phyloP scores from a whole-genome alignment of 495 filamentous ascomycete genomes.

The Choiromyces venosus region DNA sequence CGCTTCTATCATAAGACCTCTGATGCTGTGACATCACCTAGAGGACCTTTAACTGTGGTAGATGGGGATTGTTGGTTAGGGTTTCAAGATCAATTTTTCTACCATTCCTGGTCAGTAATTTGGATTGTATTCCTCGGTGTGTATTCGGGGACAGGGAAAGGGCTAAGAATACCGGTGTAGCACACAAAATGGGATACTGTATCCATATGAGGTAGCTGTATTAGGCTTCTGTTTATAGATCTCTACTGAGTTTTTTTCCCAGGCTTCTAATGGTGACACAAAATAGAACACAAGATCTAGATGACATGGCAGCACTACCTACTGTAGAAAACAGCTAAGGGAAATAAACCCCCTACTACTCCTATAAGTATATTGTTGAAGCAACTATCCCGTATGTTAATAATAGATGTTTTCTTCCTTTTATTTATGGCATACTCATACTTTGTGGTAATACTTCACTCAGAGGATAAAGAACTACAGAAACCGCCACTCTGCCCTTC shows the following conservation, averaged over 20 bases:
- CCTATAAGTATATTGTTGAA: background rate
- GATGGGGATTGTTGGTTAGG: too few species aligned
- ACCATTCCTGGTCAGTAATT: background rate
- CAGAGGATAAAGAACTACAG: too few species aligned
- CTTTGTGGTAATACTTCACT: background rate
- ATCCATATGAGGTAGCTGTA: too few species aligned
- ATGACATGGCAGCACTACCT: background rate
- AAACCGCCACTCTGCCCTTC: background rate
- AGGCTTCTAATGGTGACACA: background rate
- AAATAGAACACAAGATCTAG: background rate
- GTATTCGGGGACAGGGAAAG: background rate
- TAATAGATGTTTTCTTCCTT: background rate
- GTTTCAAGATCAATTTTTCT: background rate
- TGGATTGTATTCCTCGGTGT: background rate
- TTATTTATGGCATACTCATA: background rate
- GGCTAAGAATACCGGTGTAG: background rate
- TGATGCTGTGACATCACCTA: too few species aligned
- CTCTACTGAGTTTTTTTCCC: background rate
- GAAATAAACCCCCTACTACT: background rate
- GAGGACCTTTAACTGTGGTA: too few species aligned
- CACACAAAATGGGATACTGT: background rate
- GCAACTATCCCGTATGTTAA: background rate
- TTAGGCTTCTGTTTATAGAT: background rate
- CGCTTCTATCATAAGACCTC: too few species aligned
- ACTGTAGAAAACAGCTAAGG: background rate